Evolutionary conservation across 2,329 filamentous ascomycete species (phyloP).

Genomic region (Pseudocercospora crystallina): DNA sequence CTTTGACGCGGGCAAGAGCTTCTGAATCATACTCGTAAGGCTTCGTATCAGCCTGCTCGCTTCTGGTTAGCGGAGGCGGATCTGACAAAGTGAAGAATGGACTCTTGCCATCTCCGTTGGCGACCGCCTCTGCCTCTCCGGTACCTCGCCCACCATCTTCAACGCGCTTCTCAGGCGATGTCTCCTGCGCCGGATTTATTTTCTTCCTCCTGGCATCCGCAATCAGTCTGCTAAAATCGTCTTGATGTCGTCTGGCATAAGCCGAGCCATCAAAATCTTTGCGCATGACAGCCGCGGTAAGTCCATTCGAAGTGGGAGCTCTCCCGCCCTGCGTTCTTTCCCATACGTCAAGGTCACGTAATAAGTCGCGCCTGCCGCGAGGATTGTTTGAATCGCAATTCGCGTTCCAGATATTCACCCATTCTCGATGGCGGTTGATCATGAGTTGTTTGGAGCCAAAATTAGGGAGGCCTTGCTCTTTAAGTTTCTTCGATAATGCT

Average conservation of each 20-base stretch:
- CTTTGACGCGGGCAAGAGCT: slow-evolving; percentile 25
- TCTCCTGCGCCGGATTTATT: slow-evolving; percentile 23
- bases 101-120: slow-evolving; percentile 18
- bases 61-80: slow-evolving; percentile 7
- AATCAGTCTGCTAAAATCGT: slow-evolving; percentile 77
- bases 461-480: slow-evolving; percentile 74
- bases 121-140: slow-evolving; percentile 10
- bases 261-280: slow-evolving; percentile 83
- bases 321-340: slow-evolving; percentile 75
- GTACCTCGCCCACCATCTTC: slow-evolving; percentile 6
- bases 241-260: slow-evolving; percentile 72
- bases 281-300: slow-evolving; percentile 61
- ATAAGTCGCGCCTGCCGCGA: slow-evolving; percentile 67
- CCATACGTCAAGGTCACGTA: slow-evolving; percentile 81
- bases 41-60: slow-evolving; percentile 8
- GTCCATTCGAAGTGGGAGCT: slow-evolving; percentile 45
- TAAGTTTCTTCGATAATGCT: slow-evolving; percentile 75
- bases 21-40: slow-evolving; percentile 30
- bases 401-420: slow-evolving; percentile 94
- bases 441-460: slow-evolving; percentile 68
- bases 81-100: slow-evolving; percentile 7
- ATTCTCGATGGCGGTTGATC: slow-evolving; percentile 82
- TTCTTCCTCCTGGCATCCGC: slow-evolving; percentile 66
- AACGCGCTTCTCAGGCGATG: slow-evolving; percentile 9
- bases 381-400: slow-evolving; percentile 84